Evolutionary conservation across 2,329 filamentous ascomycete genomes (phyloP).

Genomic region (Karstenula rhodostoma): DNA sequence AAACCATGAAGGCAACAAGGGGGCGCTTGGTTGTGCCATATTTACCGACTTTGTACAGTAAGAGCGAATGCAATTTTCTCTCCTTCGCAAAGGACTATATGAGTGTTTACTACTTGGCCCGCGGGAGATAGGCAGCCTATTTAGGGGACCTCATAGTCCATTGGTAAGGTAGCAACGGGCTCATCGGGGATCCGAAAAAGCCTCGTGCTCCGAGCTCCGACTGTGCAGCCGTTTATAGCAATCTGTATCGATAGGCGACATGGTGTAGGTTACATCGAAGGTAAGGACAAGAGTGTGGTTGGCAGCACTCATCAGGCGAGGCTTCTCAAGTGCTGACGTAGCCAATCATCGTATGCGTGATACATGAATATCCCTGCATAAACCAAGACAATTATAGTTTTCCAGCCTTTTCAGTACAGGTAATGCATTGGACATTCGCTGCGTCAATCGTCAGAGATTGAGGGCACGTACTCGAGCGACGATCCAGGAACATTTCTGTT

Average conservation of each 20-base stretch:
- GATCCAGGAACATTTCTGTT: background rate
- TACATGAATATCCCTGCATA: background rate
- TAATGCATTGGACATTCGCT: background rate
- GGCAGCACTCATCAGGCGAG: background rate
- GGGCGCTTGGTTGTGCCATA: constrained; percentile 4
- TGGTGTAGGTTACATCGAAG: background rate
- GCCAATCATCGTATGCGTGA: background rate
- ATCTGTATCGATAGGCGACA: background rate
- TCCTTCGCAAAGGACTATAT: background rate
- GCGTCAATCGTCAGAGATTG: background rate
- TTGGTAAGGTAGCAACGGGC: background rate
- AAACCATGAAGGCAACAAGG: constrained; percentile 8
- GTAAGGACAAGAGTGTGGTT: background rate
- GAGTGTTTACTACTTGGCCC: background rate
- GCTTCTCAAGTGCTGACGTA: background rate
- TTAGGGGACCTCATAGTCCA: background rate
- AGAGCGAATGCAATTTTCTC: background rate
- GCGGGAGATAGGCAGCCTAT: background rate
- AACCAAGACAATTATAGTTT: background rate
- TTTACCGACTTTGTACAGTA: background rate
- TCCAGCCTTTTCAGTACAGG: background rate
- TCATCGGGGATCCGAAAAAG: constrained; percentile 14
- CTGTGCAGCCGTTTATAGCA: background rate
- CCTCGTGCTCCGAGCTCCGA: constrained; percentile 6
- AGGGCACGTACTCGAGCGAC: background rate